Base-by-base conservation (phyloP, 2,329 filamentous ascomycete genomes). In the Phoma herbarum region DNA sequence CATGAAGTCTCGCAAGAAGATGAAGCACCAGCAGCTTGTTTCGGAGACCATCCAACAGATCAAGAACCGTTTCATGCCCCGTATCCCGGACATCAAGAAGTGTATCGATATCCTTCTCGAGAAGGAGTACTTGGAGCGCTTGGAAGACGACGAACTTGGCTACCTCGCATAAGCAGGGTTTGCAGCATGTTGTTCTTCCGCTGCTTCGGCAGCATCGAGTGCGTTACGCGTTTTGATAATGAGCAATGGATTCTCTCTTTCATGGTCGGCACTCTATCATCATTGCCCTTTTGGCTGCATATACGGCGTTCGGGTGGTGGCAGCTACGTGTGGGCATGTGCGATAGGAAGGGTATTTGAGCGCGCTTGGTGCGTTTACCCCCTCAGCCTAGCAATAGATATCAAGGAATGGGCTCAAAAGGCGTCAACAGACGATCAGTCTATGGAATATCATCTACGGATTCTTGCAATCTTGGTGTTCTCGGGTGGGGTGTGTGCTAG, bases 1-100 rank as follows among this genome's bases (percentile, higher is more conserved):
- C 82, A 99, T 99, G 95, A 99, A 99, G 83, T 96, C 94, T 3
- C 90, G 95, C 61, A 98, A 99, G 88, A 92, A 90, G 82, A 96
- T 98, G 92, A 98, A 97, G 86, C 94, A 99, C 80, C 88, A 90
- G 61, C 90, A 95, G 74, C 88, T 99, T 12, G 93, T 99, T 53
- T 90, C 92, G 74, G 95, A 99, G 80, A 96, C 93, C 23, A 98
- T 99, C 77, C 90, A 89, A 73, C 95, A 98, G 79, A 97, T 99
- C 77, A 92, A 91, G 76, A 89, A 88, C 41, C 91, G 95, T 39
- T 99, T 99, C 79, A 88, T 93, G 57, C 95, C 95, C 39, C 96
- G 96, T 81, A 86, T 99, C 28, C 84, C 87, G 16, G 95, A 99
- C 70, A 99, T 99, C 86, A 99, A 99, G 84, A 99, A 98, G 83